phyloP scores from a whole-genome alignment of 2,329 filamentous ascomycete species.

The Monosporascus cannonballus region DNA sequence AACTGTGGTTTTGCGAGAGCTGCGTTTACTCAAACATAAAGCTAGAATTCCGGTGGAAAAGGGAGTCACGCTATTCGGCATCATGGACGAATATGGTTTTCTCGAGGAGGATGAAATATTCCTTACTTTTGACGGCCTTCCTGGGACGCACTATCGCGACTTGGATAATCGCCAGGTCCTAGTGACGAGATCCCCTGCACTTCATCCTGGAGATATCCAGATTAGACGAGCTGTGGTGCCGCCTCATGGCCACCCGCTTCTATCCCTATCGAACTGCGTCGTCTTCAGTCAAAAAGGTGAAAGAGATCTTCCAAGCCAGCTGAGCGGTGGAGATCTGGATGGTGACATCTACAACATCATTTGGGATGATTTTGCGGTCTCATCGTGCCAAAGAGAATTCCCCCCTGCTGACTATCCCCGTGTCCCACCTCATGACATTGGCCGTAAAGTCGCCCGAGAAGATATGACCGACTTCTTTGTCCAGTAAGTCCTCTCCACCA shows the following conservation, averaged over 20 bases:
- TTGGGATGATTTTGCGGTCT: conserved; percentile 54
- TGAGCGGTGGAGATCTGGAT: conserved; percentile 78
- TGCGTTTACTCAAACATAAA: conserved; percentile 72
- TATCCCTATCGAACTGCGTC: conserved; percentile 63
- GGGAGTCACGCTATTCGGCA: conserved; percentile 72
- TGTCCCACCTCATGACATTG: conserved; percentile 50
- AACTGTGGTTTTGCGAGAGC: conserved; percentile 60
- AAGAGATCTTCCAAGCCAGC: conserved; percentile 70
- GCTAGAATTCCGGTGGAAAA: conserved; percentile 65
- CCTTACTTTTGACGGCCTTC: conserved; percentile 45
- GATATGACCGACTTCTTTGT: conserved; percentile 81
- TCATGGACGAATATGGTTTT: conserved; percentile 75
- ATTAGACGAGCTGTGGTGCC: conserved; percentile 57
- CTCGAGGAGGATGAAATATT: conserved; percentile 64
- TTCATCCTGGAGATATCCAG: conserved; percentile 79
- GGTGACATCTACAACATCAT: conserved; percentile 79
- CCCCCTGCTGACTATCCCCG: conserved; percentile 65
- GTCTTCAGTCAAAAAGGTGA: conserved; percentile 67
- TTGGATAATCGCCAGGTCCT: conserved; percentile 42
- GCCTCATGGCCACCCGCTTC: conserved; percentile 52
- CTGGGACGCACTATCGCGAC: conserved; percentile 20
- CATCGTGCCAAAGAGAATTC: conserved; percentile 30
- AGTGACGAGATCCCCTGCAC: conserved; percentile 72
- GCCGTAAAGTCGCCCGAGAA: conserved; percentile 47
- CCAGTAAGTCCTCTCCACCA: conserved; percentile 22